Percentiles rank a stretch among this genome's conserved stretches.
These are phyloP conservation scores for Dorcoceras hygrometricum DNA, from an alignment of 257 asterid species.

Conservation along the genomic window DNA sequence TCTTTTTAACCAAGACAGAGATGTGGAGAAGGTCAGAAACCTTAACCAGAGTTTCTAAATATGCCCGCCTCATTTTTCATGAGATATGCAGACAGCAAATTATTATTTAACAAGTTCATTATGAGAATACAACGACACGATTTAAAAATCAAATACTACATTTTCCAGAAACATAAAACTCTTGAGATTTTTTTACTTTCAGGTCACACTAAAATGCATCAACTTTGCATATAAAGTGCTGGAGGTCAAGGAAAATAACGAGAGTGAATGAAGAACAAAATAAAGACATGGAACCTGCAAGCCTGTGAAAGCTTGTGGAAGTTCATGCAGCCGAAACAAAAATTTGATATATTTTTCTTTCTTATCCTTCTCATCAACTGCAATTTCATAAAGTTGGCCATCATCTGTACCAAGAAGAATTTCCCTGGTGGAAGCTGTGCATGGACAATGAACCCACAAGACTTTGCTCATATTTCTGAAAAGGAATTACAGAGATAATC, in stretches of 20 bases:
- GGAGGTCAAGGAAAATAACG: constrained; percentile 3
- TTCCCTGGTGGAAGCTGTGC: constrained; percentile 90
- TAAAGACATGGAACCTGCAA: constrained; percentile 62
- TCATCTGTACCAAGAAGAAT: constrained; percentile 81
- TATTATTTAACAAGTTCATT: constrained; percentile 19
- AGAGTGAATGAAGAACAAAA: constrained; percentile 14
- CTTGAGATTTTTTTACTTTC: not conserved
- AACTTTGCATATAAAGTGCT: not conserved
- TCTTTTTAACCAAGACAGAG: constrained; percentile 12
- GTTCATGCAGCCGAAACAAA: constrained; percentile 81
- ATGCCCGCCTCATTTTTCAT: constrained; percentile 1
- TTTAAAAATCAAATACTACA: not conserved
- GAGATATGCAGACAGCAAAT: constrained; percentile 7
- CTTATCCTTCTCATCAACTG: constrained; percentile 96
- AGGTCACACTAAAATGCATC: not conserved
- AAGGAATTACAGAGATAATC: constrained; percentile 1
- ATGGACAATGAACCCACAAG: constrained; percentile 27
- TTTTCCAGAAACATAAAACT: not conserved
- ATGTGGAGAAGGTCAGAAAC: constrained; percentile 8
- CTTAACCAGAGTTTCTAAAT: constrained; percentile 16
- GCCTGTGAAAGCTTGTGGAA: constrained; percentile 87
- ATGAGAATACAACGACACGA: constrained; percentile 4
- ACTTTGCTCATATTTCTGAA: constrained; percentile 20
- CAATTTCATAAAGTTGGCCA: constrained; percentile 89
- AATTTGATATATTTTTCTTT: constrained; percentile 81